Evolutionary conservation across 2,329 filamentous ascomycete genomes (phyloP), one percentile per base, ranked within the genome.

Genomic region (Alternaria infectoria): DNA sequence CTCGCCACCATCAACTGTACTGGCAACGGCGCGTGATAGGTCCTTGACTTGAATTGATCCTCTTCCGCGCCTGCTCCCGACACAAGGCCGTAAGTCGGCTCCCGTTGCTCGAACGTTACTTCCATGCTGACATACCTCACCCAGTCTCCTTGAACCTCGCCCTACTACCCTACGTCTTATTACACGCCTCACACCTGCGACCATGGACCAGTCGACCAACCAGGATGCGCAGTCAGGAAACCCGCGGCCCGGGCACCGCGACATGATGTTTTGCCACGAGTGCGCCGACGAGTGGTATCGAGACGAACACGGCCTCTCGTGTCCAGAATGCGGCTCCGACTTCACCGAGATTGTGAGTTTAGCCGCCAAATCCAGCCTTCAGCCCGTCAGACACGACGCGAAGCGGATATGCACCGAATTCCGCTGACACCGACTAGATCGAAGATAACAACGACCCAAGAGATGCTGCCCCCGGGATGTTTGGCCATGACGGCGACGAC

Each of bases 251-350:
- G 72, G 64, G 43, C 73, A 71, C 57, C 76, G 77, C 66, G 92
- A 97, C 76, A 88, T 95, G 68, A 90, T 97, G 58, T 96, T 87
- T 79, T 99, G 96, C 80, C 93, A 98, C 80, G 82, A 86, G 64
- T 98, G 96, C 82, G 79, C 86, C 56, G 82, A 91, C 67, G 91
- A 97, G 78, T 98, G 93, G 93, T 92, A 91, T 74, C 85, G 88
- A 63, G 88, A 92, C 63, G 86, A 91, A 67, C 84, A 86, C 68
- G 89, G 86, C 25, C 81, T 97, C 66, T 83, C 82, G 15, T 99
- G 96, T 76, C 93, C 93, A 15, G 80, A 83, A n/a, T 99, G 96
- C 77, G 77, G 85, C 5, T 89, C 89, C 40, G 93, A 97, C 19
- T 90, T 93, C 69, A 93, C 89, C 15, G 94, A 99, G 82, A 93